Conservation (phyloP, 2,329 filamentous ascomycete genomes). For the Neurospora sp. region DNA sequence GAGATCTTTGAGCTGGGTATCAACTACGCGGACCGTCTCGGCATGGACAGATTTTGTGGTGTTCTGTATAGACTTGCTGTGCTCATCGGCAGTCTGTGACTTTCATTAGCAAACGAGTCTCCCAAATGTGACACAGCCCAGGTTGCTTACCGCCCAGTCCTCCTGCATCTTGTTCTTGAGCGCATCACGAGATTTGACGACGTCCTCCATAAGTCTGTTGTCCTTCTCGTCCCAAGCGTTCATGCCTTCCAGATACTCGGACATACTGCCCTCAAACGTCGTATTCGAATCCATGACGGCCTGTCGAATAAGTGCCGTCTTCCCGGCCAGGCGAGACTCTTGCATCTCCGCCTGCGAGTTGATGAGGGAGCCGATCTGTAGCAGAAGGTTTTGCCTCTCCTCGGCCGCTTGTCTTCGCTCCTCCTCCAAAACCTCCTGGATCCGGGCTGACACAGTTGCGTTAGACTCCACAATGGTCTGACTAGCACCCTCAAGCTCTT, state of each 20-base stretch:
- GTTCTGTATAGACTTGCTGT: constrained; percentile 72
- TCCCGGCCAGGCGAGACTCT: constrained; percentile 57
- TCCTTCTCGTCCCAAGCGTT: constrained; percentile 64
- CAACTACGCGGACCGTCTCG: constrained; percentile 81
- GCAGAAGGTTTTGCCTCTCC: constrained; percentile 64
- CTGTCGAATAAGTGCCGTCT: constrained; percentile 51
- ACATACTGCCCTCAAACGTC: constrained; percentile 54
- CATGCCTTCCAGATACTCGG: constrained; percentile 61
- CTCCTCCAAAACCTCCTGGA: constrained; percentile 63
- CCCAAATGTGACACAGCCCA: constrained; percentile 38
- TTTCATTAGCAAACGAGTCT: constrained; percentile 2
- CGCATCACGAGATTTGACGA: constrained; percentile 62
- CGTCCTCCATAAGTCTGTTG: constrained; percentile 56
- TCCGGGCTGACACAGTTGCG: constrained; percentile 50
- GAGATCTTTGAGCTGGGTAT: constrained; percentile 79
- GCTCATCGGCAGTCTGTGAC: constrained; percentile 58
- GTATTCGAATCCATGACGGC: constrained; percentile 56
- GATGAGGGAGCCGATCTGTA: constrained; percentile 69
- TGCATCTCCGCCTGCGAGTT: constrained; percentile 64
- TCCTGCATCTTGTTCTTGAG: constrained; percentile 75
- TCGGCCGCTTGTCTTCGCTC: constrained; percentile 63
- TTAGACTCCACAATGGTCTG: constrained; percentile 59
- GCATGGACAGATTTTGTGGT: constrained; percentile 82
- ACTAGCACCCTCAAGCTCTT: constrained; percentile 62
- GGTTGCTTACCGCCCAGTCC: constrained; percentile 65